Conservation (phyloP, 306 rosid genomes). For the Quercus suber region DNA sequence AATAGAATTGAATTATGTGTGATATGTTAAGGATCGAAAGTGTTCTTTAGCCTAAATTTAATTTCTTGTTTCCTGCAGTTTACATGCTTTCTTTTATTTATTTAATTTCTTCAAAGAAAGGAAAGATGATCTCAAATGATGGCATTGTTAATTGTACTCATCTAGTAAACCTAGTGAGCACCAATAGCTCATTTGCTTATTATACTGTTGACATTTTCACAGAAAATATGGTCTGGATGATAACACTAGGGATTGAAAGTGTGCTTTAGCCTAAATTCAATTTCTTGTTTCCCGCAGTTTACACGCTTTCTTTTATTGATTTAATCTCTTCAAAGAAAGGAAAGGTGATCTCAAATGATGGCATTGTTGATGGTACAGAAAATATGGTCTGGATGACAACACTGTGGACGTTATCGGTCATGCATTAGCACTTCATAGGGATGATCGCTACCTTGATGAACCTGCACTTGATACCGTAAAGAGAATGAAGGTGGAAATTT, state of each 20-base stretch:
- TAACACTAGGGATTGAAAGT: conserved; percentile 59
- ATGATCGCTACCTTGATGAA: conserved; percentile 73
- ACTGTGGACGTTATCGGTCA: conserved; percentile 95
- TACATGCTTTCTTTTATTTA: neutral
- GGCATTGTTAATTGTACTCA: neutral
- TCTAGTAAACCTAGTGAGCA: conserved; percentile 8
- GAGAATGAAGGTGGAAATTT: conserved; percentile 77
- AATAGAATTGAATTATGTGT: too few species aligned
- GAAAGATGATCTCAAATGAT: neutral
- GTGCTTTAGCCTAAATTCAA: too few species aligned
- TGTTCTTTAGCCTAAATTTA: neutral
- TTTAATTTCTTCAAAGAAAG: neutral
- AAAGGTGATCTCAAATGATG: neutral
- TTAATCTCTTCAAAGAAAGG: neutral
- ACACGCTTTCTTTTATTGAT: neutral
- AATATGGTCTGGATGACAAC: conserved; percentile 90
- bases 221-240: conserved; percentile 92
- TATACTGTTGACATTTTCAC: conserved; percentile 36
- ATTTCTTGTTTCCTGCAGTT: neutral
- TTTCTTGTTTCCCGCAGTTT: neutral
- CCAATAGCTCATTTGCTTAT: conserved; percentile 8
- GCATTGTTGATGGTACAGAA: conserved; percentile 40
- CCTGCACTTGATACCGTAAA: conserved; percentile 96
- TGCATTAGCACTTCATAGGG: conserved; percentile 97
- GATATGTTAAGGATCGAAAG: too few species aligned